Conservation (phyloP, 306 rosid genomes). For the Sicyos edulis region DNA sequence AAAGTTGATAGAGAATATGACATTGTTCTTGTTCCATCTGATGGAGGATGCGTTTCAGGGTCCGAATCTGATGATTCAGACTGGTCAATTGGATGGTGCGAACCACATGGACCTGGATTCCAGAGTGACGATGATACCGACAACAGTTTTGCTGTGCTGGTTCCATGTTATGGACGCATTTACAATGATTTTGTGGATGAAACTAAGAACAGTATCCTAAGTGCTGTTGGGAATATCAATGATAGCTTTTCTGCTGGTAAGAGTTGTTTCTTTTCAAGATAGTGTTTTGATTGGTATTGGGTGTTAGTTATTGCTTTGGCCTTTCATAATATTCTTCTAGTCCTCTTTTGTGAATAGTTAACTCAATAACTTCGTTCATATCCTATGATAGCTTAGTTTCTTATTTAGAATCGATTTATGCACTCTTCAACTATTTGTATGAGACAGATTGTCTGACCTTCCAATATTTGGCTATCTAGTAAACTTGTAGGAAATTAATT, state of each 20-base stretch:
- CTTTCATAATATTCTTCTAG: background rate
- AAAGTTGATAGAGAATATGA: conserved; percentile 75
- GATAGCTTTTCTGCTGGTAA: conserved; percentile 73
- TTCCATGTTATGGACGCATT: conserved; percentile 72
- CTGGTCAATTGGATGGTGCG: conserved; percentile 96
- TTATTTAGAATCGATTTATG: background rate
- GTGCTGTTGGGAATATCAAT: conserved; percentile 50
- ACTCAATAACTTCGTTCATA: background rate
- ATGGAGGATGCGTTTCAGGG: conserved; percentile 80
- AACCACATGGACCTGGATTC: conserved; percentile 92
- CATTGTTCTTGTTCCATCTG: conserved; percentile 87
- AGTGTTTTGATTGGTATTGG: background rate
- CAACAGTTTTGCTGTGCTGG: conserved; percentile 84
- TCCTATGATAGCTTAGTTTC: background rate
- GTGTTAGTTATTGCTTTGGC: background rate
- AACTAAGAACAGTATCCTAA: conserved; percentile 36
- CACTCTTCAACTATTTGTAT: too few relatives aligned
- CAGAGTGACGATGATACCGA: conserved; percentile 61
- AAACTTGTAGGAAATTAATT: too few relatives aligned
- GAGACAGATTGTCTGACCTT: too few relatives aligned
- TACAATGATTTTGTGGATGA: conserved; percentile 39
- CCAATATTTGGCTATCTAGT: too few relatives aligned
- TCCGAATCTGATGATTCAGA: conserved; percentile 88
- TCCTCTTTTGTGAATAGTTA: background rate
- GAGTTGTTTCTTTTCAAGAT: conserved; percentile 25